Evolutionary conservation across 345 rosid genomes (phyloP).

Genomic region (Moringa oleifera): DNA sequence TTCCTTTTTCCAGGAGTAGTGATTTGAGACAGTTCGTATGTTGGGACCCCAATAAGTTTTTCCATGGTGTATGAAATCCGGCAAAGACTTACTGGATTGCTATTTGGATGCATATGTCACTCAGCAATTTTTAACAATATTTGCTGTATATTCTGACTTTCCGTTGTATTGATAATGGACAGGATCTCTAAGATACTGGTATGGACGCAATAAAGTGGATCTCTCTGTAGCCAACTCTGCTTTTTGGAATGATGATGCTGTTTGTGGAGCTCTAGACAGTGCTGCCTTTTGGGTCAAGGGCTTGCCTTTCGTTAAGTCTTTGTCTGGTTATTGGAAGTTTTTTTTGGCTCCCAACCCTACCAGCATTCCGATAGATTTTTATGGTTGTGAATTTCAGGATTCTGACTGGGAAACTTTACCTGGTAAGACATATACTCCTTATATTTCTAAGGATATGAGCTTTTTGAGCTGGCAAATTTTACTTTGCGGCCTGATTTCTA

Average conservation of each 20-base stretch:
- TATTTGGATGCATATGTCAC: too few relatives aligned
- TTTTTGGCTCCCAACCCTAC: conserved; percentile 64
- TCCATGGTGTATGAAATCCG: too few relatives aligned
- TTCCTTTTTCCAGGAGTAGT: too few relatives aligned
- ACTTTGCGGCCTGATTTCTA: background rate
- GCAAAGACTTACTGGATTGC: background rate
- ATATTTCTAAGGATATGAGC: too few relatives aligned
- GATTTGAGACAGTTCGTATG: too few relatives aligned
- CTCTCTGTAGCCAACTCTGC: conserved; percentile 54
- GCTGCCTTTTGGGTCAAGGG: conserved; percentile 81
- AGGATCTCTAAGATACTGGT: conserved; percentile 89
- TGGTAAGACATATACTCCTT: conserved; percentile 40
- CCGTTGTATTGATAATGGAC: background rate
- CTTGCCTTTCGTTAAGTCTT: conserved; percentile 74
- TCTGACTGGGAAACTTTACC: conserved; percentile 74
- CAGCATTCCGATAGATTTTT: conserved; percentile 54
- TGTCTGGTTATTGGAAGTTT: conserved; percentile 91
- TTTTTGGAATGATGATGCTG: conserved; percentile 90
- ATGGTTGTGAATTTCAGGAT: conserved; percentile 52
- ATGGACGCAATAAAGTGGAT: conserved; percentile 71
- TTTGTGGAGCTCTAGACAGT: conserved; percentile 59
- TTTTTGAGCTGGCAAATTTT: background rate
- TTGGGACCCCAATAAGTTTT: too few relatives aligned
- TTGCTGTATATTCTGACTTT: background rate
- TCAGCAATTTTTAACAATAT: background rate